Conservation (phyloP, 306 rosid genomes). For the Sicyos baderoa region DNA sequence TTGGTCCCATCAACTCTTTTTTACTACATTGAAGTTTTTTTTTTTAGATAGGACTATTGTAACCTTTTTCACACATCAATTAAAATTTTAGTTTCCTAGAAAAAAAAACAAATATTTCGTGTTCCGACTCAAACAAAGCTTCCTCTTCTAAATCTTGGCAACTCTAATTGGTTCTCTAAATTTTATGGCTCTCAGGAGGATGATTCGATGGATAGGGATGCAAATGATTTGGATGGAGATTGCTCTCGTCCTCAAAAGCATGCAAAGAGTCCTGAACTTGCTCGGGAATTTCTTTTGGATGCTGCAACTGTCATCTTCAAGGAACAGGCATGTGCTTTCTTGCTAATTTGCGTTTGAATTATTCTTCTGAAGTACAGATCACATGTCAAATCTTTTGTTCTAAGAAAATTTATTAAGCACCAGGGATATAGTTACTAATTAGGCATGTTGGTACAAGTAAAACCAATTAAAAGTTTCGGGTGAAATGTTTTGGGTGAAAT, state of each 20-base stretch:
- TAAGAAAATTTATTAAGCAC: constrained; percentile 7
- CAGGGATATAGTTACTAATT: background rate
- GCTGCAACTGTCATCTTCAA: constrained; percentile 97
- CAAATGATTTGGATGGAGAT: constrained; percentile 91
- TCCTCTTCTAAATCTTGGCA: constrained; percentile 18
- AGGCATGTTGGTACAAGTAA: background rate
- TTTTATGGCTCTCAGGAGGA: constrained; percentile 53
- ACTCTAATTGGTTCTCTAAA: constrained; percentile 15
- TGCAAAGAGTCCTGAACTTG: constrained; percentile 99
- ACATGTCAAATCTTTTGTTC: background rate
- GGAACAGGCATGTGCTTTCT: constrained; percentile 58
- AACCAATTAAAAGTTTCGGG: background rate
- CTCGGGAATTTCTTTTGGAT: constrained; percentile 91
- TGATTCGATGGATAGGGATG: constrained; percentile 87
- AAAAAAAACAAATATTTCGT: background rate
- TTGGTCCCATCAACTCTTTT: too few species aligned
- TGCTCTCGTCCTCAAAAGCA: constrained; percentile 98
- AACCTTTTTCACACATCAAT: too few species aligned
- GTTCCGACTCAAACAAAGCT: background rate
- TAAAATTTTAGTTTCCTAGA: too few species aligned
- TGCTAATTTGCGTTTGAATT: background rate
- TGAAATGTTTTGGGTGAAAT: too few species aligned
- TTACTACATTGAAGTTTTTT: too few species aligned
- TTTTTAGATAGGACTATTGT: too few species aligned
- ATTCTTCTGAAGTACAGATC: background rate